Conservation (phyloP, 192 early-diverging fungal species). For the Linnemannia hyalina region DNA sequence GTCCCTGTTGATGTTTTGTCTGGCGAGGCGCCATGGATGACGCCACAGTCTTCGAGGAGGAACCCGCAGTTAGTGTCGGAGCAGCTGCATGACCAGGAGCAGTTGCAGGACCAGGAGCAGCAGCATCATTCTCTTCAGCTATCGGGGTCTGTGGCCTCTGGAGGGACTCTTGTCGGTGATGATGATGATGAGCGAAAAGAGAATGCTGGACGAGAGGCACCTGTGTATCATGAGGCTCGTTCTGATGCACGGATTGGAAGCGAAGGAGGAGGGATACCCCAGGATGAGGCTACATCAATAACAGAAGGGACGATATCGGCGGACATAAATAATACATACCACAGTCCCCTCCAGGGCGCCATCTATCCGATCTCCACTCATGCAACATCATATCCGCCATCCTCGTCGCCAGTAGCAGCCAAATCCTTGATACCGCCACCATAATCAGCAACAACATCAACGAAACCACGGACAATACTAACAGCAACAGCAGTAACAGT, state of each 20-base stretch:
- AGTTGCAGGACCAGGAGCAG: no score
- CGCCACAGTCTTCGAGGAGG: not conserved
- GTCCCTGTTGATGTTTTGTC: not conserved
- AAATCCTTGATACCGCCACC: not conserved
- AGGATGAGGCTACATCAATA: not conserved
- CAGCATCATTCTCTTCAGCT: not conserved
- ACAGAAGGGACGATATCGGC: not conserved
- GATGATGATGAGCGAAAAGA: not conserved
- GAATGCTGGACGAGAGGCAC: not conserved
- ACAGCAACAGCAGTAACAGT: no score
- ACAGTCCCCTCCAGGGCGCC: not conserved
- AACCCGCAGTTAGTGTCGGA: not conserved
- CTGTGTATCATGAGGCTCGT: not conserved
- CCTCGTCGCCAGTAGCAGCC: not conserved
- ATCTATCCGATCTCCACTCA: not conserved
- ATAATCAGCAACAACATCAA: no score
- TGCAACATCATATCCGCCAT: not conserved
- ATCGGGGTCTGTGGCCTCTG: not conserved
- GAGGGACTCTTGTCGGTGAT: not conserved
- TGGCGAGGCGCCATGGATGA: not conserved
- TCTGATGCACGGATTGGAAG: not conserved
- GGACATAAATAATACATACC: not conserved
- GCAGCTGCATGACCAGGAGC: not conserved
- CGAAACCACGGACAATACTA: no score
- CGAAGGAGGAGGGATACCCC: not conserved